phyloP scores from a whole-genome alignment of 2,329 filamentous ascomycete species.

The Pezizomycotina sp. region DNA sequence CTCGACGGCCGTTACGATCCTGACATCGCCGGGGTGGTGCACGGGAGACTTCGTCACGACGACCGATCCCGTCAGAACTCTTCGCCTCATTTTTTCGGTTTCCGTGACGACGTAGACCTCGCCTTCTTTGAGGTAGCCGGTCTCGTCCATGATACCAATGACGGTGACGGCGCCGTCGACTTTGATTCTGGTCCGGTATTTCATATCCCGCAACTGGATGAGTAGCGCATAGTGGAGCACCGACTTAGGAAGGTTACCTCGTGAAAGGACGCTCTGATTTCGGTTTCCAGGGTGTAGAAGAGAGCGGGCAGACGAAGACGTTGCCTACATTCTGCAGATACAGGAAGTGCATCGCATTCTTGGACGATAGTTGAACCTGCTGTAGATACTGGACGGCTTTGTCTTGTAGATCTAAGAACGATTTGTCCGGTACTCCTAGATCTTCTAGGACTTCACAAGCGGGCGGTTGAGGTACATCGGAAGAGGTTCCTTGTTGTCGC shows the following conservation, averaged over 20 bases:
- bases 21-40: constrained; percentile 66
- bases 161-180: constrained; percentile 56
- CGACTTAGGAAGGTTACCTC: constrained; percentile 53
- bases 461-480: constrained; percentile 59
- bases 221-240: constrained; percentile 54
- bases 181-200: constrained; percentile 61
- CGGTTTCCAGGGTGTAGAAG: too few relatives aligned
- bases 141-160: constrained; percentile 74
- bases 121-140: constrained; percentile 46
- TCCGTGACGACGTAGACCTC: constrained; percentile 52
- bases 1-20: constrained; percentile 43
- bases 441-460: constrained; percentile 73
- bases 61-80: constrained; percentile 32
- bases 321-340: constrained; percentile 44
- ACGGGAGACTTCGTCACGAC: constrained; percentile 66
- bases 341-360: constrained; percentile 51
- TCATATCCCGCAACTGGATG: constrained; percentile 54
- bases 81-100: constrained; percentile 24
- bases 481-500: constrained; percentile 48
- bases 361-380: constrained; percentile 39
- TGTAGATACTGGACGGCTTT: constrained; percentile 45
- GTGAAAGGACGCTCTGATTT: too few relatives aligned
- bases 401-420: constrained; percentile 49
- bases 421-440: constrained; percentile 41
- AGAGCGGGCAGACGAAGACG: constrained; percentile 38